Conservation (phyloP, 73 alveolate species). For the Breviolum minutum region DNA sequence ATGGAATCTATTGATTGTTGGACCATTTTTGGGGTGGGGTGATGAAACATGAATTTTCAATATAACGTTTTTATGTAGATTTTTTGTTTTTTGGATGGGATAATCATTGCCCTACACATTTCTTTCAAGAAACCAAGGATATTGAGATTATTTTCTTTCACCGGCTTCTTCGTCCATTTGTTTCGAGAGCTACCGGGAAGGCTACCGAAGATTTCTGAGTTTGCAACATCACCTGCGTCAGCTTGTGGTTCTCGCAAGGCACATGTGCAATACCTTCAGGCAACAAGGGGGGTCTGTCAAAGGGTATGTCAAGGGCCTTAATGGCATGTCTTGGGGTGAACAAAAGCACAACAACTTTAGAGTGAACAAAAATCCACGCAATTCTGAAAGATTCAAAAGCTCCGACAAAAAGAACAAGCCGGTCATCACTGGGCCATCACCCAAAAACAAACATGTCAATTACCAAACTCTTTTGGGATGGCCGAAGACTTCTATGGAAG, state of each 20-base stretch:
- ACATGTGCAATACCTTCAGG: conserved; percentile 53
- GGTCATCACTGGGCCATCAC: background rate
- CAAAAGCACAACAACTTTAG: too few species aligned
- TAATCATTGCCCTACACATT: background rate
- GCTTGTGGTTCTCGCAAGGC: conserved; percentile 90
- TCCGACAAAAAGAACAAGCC: too few species aligned
- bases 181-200: too few species aligned
- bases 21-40: background rate
- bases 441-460: background rate
- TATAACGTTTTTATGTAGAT: background rate
- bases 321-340: too few species aligned
- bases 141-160: background rate
- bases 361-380: too few species aligned
- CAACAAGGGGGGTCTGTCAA: background rate
- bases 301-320: too few species aligned
- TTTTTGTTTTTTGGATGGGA: background rate
- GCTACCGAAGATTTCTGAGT: background rate
- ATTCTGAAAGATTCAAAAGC: too few species aligned
- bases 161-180: background rate
- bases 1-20: too few species aligned
- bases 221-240: conserved; percentile 77
- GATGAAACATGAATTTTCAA: background rate
- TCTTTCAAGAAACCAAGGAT: background rate
- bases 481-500: background rate
- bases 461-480: background rate